Base-by-base conservation (phyloP, 2,329 filamentous ascomycete species). In the Neofusicoccum sp. region DNA sequence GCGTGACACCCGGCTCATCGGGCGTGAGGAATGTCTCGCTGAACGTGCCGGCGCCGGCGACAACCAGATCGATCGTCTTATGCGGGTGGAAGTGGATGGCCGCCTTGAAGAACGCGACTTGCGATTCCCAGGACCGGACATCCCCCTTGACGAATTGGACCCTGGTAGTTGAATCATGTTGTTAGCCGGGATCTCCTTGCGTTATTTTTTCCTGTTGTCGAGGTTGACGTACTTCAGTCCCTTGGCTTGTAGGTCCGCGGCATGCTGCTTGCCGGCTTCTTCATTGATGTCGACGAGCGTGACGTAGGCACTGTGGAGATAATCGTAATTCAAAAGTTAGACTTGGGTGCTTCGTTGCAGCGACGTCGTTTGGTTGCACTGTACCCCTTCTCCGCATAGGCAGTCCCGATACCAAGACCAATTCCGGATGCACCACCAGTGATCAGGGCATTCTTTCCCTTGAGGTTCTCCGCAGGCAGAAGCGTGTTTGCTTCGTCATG, bases 61-160 rank as follows among this genome's bases (percentile, higher is more conserved):
- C 66, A 2, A 74, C 71, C 14, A 75, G 52, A 44, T 77, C 74
- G 31, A 77, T 52, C 9, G 61, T 70, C n/a, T 63, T 58, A 6
- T 64, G 67, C 0, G 67, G 64, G 3, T 71, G 71, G 28, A 70
- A 72, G 1, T 41, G 9, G 12, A 75, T 65, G 1, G 74, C 72
- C 3, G 65, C 67, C 44, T 74, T 70, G 67, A 76, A 77, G 45
- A 74, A 68, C 2, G 56, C 56, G 12, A 69, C 64, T 58, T 74
- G 73, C 6, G 70, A 68, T 6, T 64, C 49, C 60, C 72, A 75
- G 5, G 68, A 69, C 3, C 68, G 69, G 6, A 76, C 72, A 62
- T 77, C 71, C 54, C 70, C 71, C 36, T 65, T 61, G 7, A 71
- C 70, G 48, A 76, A 76, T 22, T 71, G 69, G 4, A 73, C 71